Evolutionary conservation across 495 filamentous ascomycete genomes (phyloP).

Genomic region (Sabuloglossum arenarium): DNA sequence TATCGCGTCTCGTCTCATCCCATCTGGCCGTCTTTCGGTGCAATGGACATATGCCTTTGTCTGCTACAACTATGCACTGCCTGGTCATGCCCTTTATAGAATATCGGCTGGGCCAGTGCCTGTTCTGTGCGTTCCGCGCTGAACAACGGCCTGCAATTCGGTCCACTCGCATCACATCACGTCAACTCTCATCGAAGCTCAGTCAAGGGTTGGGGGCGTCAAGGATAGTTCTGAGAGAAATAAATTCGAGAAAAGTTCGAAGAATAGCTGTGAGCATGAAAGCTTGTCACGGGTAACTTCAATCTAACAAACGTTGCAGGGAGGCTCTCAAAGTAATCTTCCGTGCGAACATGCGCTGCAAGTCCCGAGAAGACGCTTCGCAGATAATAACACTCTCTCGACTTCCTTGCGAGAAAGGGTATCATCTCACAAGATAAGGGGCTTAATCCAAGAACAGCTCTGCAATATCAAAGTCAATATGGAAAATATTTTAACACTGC

Average conservation of each 20-base stretch:
- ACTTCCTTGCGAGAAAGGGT: neutral
- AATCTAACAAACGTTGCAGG: neutral
- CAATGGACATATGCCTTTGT: neutral
- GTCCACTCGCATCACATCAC: neutral
- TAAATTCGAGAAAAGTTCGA: neutral
- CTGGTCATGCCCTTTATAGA: neutral
- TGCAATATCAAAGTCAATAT: neutral
- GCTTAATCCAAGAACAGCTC: neutral
- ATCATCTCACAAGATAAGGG: neutral
- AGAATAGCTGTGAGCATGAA: neutral
- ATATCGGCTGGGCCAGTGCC: constrained; percentile 5
- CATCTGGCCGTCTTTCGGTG: neutral
- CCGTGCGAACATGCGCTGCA: too few species aligned
- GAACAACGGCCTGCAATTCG: neutral
- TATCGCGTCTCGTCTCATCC: neutral
- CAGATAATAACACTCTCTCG: neutral
- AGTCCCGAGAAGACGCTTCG: neutral
- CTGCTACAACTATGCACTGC: neutral
- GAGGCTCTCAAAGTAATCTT: neutral
- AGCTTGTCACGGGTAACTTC: neutral
- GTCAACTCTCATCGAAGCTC: neutral
- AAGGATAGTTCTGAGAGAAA: neutral
- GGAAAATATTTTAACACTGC: neutral
- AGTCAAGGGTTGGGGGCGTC: too few species aligned
- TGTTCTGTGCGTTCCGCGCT: constrained; percentile 13